These are phyloP conservation scores for Backusella circina DNA, from an alignment of 192 early-diverging fungal species.

Conservation along the genomic window DNA sequence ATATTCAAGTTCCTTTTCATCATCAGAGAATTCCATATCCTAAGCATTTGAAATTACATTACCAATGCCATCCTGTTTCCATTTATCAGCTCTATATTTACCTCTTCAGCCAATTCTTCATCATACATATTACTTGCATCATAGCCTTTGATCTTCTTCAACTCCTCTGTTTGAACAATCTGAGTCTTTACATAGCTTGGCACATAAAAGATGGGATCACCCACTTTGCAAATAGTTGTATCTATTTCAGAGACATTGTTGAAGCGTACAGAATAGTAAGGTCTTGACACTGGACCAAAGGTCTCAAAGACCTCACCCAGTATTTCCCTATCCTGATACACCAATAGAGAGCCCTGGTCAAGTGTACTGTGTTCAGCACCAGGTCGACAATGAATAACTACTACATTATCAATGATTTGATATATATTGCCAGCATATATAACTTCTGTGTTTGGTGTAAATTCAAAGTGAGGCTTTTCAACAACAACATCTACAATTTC, in stretches of 20 bases:
- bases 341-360: slow-evolving; percentile 73
- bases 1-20: slow-evolving; percentile 77
- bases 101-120: slow-evolving; percentile 80
- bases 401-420: slow-evolving; percentile 64
- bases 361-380: slow-evolving; percentile 56
- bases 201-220: slow-evolving; percentile 59
- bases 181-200: slow-evolving; percentile 52
- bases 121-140: slow-evolving; percentile 94
- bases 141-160: slow-evolving; percentile 71
- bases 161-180: slow-evolving; percentile 58
- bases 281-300: slow-evolving; percentile 84
- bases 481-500: slow-evolving; percentile 55
- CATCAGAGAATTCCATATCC: slow-evolving; percentile 93
- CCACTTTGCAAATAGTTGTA: slow-evolving; percentile 32
- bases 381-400: slow-evolving; percentile 60
- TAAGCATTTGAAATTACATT: slow-evolving; percentile 19
- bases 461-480: slow-evolving; percentile 37
- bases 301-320: slow-evolving; percentile 83
- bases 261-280: slow-evolving; percentile 82
- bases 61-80: not conserved
- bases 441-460: slow-evolving; percentile 48
- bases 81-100: slow-evolving; percentile 25
- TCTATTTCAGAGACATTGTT: slow-evolving; percentile 60
- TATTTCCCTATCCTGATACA: slow-evolving; percentile 54
- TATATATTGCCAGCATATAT: slow-evolving; percentile 62